Conservation (phyloP, 345 rosid species). For the Moringa oleifera region DNA sequence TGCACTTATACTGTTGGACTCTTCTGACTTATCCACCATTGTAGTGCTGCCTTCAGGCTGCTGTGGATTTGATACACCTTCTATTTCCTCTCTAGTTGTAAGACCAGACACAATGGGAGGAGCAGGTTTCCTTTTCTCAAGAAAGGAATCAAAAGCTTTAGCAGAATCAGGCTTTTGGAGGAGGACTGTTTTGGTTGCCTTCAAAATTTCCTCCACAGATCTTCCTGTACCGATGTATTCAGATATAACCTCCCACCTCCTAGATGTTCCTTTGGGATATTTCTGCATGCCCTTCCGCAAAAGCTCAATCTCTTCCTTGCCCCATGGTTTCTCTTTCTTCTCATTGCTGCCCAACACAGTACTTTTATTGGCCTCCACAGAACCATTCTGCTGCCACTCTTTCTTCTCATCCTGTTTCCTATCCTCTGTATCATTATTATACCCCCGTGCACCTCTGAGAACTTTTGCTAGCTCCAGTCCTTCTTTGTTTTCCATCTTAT, state of each 20-base stretch:
- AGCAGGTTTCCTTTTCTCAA: constrained; percentile 87
- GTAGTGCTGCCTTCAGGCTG: constrained; percentile 20
- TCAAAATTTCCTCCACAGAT: constrained; percentile 89
- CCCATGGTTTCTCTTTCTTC: constrained; percentile 84
- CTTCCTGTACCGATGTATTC: constrained; percentile 90
- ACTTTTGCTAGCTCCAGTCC: constrained; percentile 53
- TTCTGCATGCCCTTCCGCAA: constrained; percentile 87
- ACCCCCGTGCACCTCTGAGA: constrained; percentile 49
- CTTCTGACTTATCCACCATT: constrained; percentile 25
- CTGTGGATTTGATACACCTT: constrained; percentile 28
- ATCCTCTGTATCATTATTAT: constrained; percentile 24
- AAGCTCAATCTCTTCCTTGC: constrained; percentile 83
- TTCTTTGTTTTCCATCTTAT: constrained; percentile 62
- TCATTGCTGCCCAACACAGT: constrained; percentile 28
- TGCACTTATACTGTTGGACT: constrained; percentile 28
- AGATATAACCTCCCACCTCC: constrained; percentile 97
- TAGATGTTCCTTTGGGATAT: constrained; percentile 90
- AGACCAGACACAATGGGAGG: constrained; percentile 75
- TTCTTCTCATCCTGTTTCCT: constrained; percentile 42
- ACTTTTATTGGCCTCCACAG: constrained; percentile 39
- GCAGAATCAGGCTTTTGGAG: constrained; percentile 89
- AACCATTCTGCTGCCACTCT: constrained; percentile 47
- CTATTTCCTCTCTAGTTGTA: constrained; percentile 72
- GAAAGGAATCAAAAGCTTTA: constrained; percentile 94
- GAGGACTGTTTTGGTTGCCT: constrained; percentile 94